Base-by-base conservation (phyloP, 1,284 basidiomycete species). In the Ceraceosorus guamensis region DNA sequence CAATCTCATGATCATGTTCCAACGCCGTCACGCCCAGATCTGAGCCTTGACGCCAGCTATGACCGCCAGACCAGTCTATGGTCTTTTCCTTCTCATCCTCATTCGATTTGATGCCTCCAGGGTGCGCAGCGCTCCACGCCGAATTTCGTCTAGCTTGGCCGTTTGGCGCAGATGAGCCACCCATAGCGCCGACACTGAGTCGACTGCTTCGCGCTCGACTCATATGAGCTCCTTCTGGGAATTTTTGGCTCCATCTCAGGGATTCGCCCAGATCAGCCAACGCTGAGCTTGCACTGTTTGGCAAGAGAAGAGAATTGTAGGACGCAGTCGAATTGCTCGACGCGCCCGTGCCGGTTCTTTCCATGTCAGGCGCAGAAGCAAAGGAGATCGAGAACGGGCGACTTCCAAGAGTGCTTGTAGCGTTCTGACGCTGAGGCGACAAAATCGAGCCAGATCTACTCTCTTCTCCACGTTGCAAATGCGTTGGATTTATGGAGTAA, bases 181-280 rank as follows among this genome's bases (percentile, higher is more conserved):
- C 24, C 24, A 41, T 11, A 41, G 30, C 8, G 33, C 35, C 24
- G 46, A 54, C n/a, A 8, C 33, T 30, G 49, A 43, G 18, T 14
- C 37, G 35, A 24, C 34, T 44, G 37, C 31, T 44, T 16, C 49
- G 34, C 6, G 56, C 56, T 43, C 56, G 46, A 10, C 30, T 43
- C 3, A 57, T 33, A 46, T 57, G 56, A 16, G 41, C 44, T 31
- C 56, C 56, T 18, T 57, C 52, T 13, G 56, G 56, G 18, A 57
- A 57, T n/a, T 57, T 57, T 41, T 57, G 56, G 11, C 45, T 24
- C 56, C 56, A 57, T 47, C 54, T 31, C 43, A 57, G 37, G 14
- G 53, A 56, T 8, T 33, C 52, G 44, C 56, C 51, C 4, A 57
- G 16, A 34, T 55, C 54, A n/a, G 56, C 48, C 7, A 57, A 44